Percentiles rank a stretch among this genome's conserved stretches.
phyloP scores from a whole-genome alignment of 1,284 basidiomycete species.

The Fomitopsis betulina region DNA sequence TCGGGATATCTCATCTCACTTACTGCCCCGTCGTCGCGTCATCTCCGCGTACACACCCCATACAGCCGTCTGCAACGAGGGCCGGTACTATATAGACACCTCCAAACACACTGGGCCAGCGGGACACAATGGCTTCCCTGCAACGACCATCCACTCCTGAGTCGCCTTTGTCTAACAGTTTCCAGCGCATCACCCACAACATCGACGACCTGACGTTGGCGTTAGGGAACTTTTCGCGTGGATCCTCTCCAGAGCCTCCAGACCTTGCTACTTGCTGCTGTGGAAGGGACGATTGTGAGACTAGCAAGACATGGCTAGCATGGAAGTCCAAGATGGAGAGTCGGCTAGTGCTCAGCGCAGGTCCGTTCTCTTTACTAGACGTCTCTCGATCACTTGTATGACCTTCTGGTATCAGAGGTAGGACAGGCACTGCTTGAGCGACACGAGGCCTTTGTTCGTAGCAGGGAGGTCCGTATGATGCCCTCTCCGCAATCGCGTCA shows the following conservation, averaged over 20 bases:
- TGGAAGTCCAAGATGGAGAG: conserved; percentile 69
- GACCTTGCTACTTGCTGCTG: conserved; percentile 59
- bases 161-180: conserved; percentile 51
- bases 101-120: not conserved
- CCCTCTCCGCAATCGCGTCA: not conserved
- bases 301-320: conserved; percentile 57
- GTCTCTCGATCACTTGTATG: not conserved
- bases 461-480: conserved; percentile 48
- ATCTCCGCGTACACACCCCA: not conserved
- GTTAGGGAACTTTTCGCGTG: conserved; percentile 63
- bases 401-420: conserved; percentile 57
- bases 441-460: conserved; percentile 82
- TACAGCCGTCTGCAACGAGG: not conserved
- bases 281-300: conserved; percentile 57
- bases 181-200: conserved; percentile 57
- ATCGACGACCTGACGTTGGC: conserved; percentile 76
- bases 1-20: not conserved
- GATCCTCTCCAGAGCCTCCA: conserved; percentile 61
- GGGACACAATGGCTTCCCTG: conserved; percentile 14
- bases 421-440: conserved; percentile 86
- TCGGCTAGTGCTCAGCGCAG: conserved; percentile 77
- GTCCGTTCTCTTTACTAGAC: conserved; percentile 38
- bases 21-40: not conserved
- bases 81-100: not conserved
- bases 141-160: conserved; percentile 42